Base-by-base conservation (phyloP, 768 basidiomycete genomes). In the Boletales sp. region DNA sequence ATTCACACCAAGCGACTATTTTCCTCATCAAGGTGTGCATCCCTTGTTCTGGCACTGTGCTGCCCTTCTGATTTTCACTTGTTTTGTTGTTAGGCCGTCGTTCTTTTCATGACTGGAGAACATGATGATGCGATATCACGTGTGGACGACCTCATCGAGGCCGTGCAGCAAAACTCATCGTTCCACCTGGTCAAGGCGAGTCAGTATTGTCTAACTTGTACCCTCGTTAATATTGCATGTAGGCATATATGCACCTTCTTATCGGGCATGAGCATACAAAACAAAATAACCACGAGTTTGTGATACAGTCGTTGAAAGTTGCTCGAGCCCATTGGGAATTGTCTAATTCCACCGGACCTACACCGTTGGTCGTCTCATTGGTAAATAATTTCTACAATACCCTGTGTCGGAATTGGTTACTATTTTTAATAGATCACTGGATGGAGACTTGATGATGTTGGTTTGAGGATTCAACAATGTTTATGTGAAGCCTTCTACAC, bases 161-260 rank as follows among this genome's bases (percentile, higher is more conserved):
- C 32, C n/a, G 21, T 36, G 17, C 34, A 6, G 1, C 29, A 29
- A 24, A 42, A 42, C 24, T 36, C 40, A 8, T 35, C 34, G n/a
- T n/a, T 42, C 14, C 17, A 36, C 5, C 8, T 48, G 12, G 47
- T 42, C 2, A 32, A 42, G 47, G 47, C 13, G 10, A 6, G 40
- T 41, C 31, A 12, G 8, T 19, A 31, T 2, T 11, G 11, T 31
- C 15, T 13, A 14, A 5, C 5, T 4, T 17, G 7, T 11, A 4
- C 24, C n/a, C 18, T 13, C 5, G 14, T n/a, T 41, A 34, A 41
- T 9, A 15, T 35, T 34, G 18, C 7, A 5, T 29, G 1, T 3
- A 56, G 55, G 53, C 54, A n/a, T 35, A 43, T 19, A 55, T 55
- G 54, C 13, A 48, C 11, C 35, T 54, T 37, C 35, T 51, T 2